phyloP scores from a whole-genome alignment of 208 protist species.

The Leishmania mexicana region DNA sequence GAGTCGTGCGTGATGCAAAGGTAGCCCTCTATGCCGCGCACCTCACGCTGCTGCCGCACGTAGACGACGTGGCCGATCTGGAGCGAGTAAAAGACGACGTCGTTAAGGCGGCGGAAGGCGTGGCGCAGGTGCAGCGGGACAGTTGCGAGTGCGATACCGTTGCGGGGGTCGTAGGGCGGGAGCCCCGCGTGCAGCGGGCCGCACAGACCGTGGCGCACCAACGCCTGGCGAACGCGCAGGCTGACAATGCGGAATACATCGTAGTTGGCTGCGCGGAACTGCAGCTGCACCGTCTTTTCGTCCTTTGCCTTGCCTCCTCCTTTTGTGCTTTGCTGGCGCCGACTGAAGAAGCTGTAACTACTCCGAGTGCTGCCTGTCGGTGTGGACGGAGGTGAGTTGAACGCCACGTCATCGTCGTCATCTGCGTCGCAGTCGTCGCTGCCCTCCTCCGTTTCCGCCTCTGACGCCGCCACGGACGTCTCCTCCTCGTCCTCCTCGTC shows the following conservation, averaged over 20 bases:
- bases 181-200: conserved; percentile 49
- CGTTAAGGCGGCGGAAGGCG: conserved; percentile 42
- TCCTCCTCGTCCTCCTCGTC: conserved; percentile 35
- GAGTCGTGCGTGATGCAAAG: conserved; percentile 51
- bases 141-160: conserved; percentile 53
- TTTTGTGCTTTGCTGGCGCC: neutral
- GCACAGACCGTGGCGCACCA: conserved; percentile 45
- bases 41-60: conserved; percentile 46
- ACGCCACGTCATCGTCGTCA: conserved; percentile 21
- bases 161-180: conserved; percentile 63
- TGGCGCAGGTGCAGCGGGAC: conserved; percentile 62
- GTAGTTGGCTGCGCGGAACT: conserved; percentile 45
- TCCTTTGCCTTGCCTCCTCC: conserved; percentile 9
- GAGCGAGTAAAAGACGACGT: conserved; percentile 56
- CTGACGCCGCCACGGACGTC: conserved; percentile 17
- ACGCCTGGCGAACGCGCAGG: conserved; percentile 40
- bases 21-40: conserved; percentile 44
- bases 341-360: conserved; percentile 31
- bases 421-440: conserved; percentile 25
- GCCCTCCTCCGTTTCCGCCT: conserved; percentile 16
- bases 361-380: conserved; percentile 22
- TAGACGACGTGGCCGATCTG: conserved; percentile 51
- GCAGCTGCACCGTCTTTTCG: conserved; percentile 26
- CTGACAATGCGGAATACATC: conserved; percentile 46
- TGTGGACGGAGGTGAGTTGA: conserved; percentile 31